Conservation (phyloP, 371 early-diverging fungal genomes). For the Apophysomyces elegans region DNA sequence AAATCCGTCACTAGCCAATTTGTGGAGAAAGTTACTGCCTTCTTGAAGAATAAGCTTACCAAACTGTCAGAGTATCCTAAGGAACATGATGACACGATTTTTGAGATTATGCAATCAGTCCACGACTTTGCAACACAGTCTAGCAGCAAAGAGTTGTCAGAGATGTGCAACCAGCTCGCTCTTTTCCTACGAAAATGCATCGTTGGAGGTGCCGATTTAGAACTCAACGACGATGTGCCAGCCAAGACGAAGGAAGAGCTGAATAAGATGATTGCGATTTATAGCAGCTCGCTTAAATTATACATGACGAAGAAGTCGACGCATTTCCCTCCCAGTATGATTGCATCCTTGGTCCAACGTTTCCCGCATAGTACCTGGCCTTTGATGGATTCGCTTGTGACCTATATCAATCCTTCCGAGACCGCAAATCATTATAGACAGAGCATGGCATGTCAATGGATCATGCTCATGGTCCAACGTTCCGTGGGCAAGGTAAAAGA, state of each 20-base stretch:
- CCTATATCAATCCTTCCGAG: constrained; percentile 54
- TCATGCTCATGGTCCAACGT: constrained; percentile 50
- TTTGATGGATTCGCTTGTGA: constrained; percentile 56
- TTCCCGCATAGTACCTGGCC: constrained; percentile 69
- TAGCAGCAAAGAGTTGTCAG: constrained; percentile 49
- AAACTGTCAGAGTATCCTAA: constrained; percentile 69
- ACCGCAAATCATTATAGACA: constrained; percentile 72
- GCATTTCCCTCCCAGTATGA: constrained; percentile 65
- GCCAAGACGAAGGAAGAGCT: constrained; percentile 35
- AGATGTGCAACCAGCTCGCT: constrained; percentile 52
- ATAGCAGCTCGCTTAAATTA: constrained; percentile 57
- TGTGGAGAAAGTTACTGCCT: constrained; percentile 66
- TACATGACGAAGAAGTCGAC: constrained; percentile 76
- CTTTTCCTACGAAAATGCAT: constrained; percentile 61
- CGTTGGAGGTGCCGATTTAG: constrained; percentile 56
- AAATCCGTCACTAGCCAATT: constrained; percentile 67
- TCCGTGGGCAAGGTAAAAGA: constrained; percentile 43
- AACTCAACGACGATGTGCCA: constrained; percentile 36
- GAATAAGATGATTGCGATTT: constrained; percentile 44
- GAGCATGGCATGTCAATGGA: constrained; percentile 61
- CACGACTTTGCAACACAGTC: constrained; percentile 71
- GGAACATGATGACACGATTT: constrained; percentile 54
- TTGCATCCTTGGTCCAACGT: constrained; percentile 64
- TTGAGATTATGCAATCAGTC: constrained; percentile 63
- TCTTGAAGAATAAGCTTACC: constrained; percentile 66